Evolutionary conservation across 2,329 filamentous ascomycete genomes (phyloP), one percentile per base, ranked within the genome.

Genomic region (Fusarium poae): DNA sequence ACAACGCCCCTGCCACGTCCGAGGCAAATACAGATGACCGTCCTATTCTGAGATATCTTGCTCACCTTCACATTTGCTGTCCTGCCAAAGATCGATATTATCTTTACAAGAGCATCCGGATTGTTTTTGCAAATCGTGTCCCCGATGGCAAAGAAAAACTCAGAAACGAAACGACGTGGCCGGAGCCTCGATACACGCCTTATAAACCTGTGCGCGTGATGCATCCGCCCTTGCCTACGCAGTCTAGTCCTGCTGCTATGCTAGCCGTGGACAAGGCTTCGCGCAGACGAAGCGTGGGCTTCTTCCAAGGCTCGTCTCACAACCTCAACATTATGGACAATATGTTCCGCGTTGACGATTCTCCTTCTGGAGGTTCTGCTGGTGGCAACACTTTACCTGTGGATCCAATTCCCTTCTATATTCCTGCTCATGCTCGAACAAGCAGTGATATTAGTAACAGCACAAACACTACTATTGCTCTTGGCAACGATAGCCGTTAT

Each of bases 51-150:
- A 89, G 96, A 52, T 98, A 99, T 78, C 85, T 99, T 20, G 89
- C 97, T 55, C 96, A 99, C 76, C 76, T 99, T 51, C 93, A 98
- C 76, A 96, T 99, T 59, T 98, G 95, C 79, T 95, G 91, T 74
- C 91, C 93, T 1, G 88, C 90, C 1, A 92, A 90, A 67, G 93
- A 92, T 8, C 89, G 94, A 15, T 97, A 90, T 77, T 98, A 94
- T 74, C 83, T 99, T 8, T 96, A 98, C 82, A 97, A 96, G 74
- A 93, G 89, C 72, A 92, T 98, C 61, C 90, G 96, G 16, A 93
- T 98, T 35, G 95, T 99, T 5, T 99, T 99, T 77, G 96, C 96
- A 55, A 98, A 98, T 76, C 89, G 96, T 27, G 95, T 97, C 0
- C 95, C 96, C 0, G 96, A 98, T 73, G 95, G 93, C 40, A 97